Evolutionary conservation across 2,329 filamentous ascomycete species (phyloP).

Genomic region (Aspergillus glaucus): DNA sequence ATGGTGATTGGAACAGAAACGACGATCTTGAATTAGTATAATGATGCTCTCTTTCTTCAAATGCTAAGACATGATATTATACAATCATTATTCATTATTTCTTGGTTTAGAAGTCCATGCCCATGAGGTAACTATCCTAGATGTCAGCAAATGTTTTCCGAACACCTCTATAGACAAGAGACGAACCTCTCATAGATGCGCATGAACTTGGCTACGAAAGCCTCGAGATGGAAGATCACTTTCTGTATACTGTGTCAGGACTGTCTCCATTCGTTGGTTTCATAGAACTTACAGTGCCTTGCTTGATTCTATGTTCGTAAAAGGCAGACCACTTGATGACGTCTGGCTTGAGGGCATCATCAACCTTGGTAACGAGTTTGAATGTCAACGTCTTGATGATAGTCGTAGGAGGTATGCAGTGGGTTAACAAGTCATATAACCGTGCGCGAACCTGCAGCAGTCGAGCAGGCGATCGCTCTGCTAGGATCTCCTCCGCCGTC

Average conservation of each 20-base stretch:
- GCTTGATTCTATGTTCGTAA: constrained; percentile 90
- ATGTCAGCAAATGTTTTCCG: constrained; percentile 29
- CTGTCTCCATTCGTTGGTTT: constrained; percentile 3
- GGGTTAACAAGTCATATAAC: constrained; percentile 93
- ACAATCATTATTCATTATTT: constrained; percentile 25
- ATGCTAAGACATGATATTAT: constrained; percentile 11
- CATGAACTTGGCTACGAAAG: constrained; percentile 99
- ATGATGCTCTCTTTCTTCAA: background rate
- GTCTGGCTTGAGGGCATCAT: constrained; percentile 83
- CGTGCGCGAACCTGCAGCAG: constrained; percentile 85
- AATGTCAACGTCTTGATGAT: constrained; percentile 85
- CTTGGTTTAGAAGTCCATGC: constrained; percentile 59
- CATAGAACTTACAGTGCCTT: constrained; percentile 55
- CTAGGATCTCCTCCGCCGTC: constrained; percentile 88
- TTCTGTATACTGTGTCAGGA: constrained; percentile 47
- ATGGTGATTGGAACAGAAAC: background rate
- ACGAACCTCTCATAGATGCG: constrained; percentile 81
- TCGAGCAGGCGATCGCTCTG: constrained; percentile 82
- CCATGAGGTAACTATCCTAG: constrained; percentile 54
- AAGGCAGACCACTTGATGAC: constrained; percentile 95
- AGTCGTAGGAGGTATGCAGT: constrained; percentile 92
- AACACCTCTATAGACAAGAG: background rate
- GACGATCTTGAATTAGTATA: background rate
- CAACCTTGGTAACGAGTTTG: constrained; percentile 79
- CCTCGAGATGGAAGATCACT: constrained; percentile 96